Conservation (phyloP, 768 basidiomycete species). For the Boletus reticuloceps region DNA sequence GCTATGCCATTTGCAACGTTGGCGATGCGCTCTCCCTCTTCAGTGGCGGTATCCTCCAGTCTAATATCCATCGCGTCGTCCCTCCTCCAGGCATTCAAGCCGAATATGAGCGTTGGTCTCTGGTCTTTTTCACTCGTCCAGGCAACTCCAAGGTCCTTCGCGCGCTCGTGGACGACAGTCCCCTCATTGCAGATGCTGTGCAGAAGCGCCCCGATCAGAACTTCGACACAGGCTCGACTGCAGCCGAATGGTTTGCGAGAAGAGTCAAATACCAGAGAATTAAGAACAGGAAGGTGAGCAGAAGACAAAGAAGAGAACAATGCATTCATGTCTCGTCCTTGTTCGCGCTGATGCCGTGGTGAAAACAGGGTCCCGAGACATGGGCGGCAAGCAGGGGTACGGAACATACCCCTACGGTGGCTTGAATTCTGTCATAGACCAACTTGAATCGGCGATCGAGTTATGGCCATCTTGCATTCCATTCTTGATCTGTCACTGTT, state of each 20-base stretch:
- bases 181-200: conserved; percentile 46
- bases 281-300: conserved; percentile 41
- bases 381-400: conserved; percentile 31
- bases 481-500: neutral
- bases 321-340: neutral
- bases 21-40: conserved; percentile 62
- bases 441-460: too few relatives aligned
- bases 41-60: conserved; percentile 62
- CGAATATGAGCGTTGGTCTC: conserved; percentile 55
- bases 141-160: conserved; percentile 50
- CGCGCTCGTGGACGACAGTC: conserved; percentile 51
- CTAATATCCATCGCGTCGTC: conserved; percentile 62
- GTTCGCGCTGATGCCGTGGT: neutral
- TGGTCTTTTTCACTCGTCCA: conserved; percentile 68
- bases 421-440: conserved; percentile 2
- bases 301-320: neutral
- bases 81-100: conserved; percentile 60
- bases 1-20: conserved; percentile 58
- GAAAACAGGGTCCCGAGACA: conserved; percentile 28
- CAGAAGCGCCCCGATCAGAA: conserved; percentile 35
- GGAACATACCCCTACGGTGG: conserved; percentile 25
- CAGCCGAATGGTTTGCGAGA: conserved; percentile 41
- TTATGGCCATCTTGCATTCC: neutral
- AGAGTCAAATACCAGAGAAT: conserved; percentile 40
- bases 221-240: conserved; percentile 36